A percentile compares a stretch with the other conserved stretches of the same genome.
phyloP scores from a whole-genome alignment of 352 stramenopile species.

The Globisporangium cylindrosporum region DNA sequence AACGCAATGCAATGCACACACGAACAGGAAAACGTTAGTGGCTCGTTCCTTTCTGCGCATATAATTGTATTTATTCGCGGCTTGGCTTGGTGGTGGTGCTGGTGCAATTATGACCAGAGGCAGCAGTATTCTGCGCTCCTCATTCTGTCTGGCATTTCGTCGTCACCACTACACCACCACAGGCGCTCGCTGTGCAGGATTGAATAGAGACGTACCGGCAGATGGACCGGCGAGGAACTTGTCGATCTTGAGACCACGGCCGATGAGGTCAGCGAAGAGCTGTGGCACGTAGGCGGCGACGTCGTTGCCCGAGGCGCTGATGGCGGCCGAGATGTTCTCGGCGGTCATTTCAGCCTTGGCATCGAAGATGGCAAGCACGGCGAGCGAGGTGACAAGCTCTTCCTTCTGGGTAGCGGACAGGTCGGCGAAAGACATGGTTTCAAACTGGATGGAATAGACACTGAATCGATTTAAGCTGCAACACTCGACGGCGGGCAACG shows the following conservation, averaged over 20 bases:
- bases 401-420: constrained; percentile 81
- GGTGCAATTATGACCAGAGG: background rate
- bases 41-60: background rate
- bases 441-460: constrained; percentile 55
- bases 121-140: background rate
- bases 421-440: constrained; percentile 84
- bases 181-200: background rate
- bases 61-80: background rate
- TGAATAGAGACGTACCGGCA: constrained; percentile 53
- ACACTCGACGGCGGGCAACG: constrained; percentile 26
- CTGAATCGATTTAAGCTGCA: constrained; percentile 88
- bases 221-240: constrained; percentile 88
- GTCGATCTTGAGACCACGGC: constrained; percentile 78
- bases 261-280: constrained; percentile 83
- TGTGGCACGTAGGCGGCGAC: constrained; percentile 75
- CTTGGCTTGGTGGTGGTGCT: background rate
- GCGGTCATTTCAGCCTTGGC: constrained; percentile 71
- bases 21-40: constrained; percentile 4
- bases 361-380: constrained; percentile 79
- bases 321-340: constrained; percentile 71
- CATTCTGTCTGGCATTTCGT: background rate
- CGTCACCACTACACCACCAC: background rate
- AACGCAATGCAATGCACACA: constrained; percentile 5
- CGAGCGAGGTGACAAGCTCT: constrained; percentile 82
- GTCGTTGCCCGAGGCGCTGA: constrained; percentile 76